A percentile compares a stretch with the other conserved stretches of the same genome.
phyloP scores from a whole-genome alignment of 179 eudicot species.

The Sideroxylon spinosum region DNA sequence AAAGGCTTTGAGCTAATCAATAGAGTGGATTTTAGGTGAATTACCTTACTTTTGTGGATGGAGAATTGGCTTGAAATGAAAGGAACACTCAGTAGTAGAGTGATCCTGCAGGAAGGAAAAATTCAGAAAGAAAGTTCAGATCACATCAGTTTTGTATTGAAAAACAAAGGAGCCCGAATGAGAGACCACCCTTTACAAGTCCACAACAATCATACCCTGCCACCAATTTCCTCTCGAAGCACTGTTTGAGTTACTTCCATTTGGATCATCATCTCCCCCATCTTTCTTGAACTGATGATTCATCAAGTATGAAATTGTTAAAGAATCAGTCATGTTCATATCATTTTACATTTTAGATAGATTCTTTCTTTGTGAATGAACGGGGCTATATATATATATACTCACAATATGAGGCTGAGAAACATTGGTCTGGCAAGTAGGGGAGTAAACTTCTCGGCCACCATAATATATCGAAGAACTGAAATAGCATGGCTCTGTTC shows the following conservation, averaged over 20 bases:
- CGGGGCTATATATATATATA: neutral
- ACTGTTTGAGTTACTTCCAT: conserved; percentile 34
- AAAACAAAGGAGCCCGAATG: no score
- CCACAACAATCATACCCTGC: conserved; percentile 50
- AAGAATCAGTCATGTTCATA: neutral
- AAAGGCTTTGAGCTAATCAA: no score
- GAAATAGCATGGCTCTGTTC: conserved; percentile 48
- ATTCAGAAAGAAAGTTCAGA: neutral
- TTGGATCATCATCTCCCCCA: conserved; percentile 41
- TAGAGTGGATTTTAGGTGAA: neutral
- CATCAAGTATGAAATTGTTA: neutral
- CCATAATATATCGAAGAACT: conserved; percentile 89
- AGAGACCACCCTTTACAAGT: neutral
- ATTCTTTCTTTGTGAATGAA: neutral
- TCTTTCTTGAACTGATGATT: conserved; percentile 49
- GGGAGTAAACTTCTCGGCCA: conserved; percentile 76
- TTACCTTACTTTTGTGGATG: conserved; percentile 14
- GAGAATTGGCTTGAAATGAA: conserved; percentile 12
- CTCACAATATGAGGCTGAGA: conserved; percentile 35
- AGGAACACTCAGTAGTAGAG: conserved; percentile 47
- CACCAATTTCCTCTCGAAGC: conserved; percentile 95
- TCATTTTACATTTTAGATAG: neutral
- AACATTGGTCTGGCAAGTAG: conserved; percentile 30
- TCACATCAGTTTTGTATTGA: neutral
- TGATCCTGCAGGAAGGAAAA: conserved; percentile 49